A percentile compares a stretch with the other conserved stretches of the same genome.
phyloP scores from a whole-genome alignment of 768 basidiomycete genomes.

The Tulasnella sp. region DNA sequence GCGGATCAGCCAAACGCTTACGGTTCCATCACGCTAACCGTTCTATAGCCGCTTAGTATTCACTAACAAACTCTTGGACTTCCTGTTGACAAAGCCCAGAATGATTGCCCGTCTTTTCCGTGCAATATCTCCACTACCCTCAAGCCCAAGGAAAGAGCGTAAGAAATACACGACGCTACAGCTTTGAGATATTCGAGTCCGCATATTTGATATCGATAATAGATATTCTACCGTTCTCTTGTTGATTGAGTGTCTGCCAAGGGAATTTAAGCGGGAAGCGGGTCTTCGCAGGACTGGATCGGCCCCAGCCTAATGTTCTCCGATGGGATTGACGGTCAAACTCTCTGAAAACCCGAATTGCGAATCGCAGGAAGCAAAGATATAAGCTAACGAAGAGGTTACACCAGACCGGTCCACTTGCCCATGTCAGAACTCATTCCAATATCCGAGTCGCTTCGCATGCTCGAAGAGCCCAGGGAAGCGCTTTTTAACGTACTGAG shows the following conservation, averaged over 20 bases:
- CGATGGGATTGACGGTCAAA: background rate
- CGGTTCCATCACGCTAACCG: background rate
- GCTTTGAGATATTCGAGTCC: too few species aligned
- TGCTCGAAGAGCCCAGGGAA: background rate
- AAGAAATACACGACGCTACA: too few species aligned
- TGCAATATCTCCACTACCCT: background rate
- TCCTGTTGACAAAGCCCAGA: background rate
- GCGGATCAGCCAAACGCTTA: constrained; percentile 47
- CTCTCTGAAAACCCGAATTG: background rate
- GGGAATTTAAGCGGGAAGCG: background rate
- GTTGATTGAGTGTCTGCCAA: background rate
- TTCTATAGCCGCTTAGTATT: background rate
- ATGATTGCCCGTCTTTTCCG: background rate
- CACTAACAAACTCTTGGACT: background rate
- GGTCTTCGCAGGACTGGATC: too few species aligned
- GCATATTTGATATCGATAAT: background rate
- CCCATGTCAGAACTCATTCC: background rate
- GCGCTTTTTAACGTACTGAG: background rate
- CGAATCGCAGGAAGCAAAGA: background rate
- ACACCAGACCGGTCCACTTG: background rate
- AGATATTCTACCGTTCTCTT: background rate
- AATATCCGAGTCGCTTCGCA: background rate
- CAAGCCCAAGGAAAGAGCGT: too few species aligned
- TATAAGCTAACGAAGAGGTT: background rate
- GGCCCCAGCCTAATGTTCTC: background rate